Percentiles rank a stretch among this genome's conserved stretches.
These are phyloP conservation scores for Blastocladiella emersonii DNA, from an alignment of 371 early-diverging fungal species.

Conservation along the genomic window DNA sequence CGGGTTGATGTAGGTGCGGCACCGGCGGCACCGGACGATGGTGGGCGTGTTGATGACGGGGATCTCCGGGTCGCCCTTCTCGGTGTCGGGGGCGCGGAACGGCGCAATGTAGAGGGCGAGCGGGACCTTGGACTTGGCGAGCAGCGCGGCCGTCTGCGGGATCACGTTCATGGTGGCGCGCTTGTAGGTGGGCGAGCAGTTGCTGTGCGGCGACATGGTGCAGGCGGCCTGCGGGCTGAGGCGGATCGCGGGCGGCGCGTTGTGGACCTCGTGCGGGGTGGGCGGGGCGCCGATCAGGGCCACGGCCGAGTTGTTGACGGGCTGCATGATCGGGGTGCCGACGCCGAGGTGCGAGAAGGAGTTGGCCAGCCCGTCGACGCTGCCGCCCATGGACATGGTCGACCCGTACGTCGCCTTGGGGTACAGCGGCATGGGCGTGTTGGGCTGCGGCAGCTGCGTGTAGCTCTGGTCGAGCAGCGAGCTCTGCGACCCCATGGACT, in stretches of 20 bases:
- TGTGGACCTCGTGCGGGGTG: not conserved
- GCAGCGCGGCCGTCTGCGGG: conserved; percentile 60
- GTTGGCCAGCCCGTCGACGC: not conserved
- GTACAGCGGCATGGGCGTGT: conserved; percentile 3
- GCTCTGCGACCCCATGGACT: not conserved
- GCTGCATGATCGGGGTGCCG: not conserved
- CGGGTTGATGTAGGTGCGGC: conserved; percentile 92
- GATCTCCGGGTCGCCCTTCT: conserved; percentile 47
- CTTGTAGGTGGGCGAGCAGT: conserved; percentile 63
- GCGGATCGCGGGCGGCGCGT: not conserved
- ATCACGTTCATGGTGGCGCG: conserved; percentile 79
- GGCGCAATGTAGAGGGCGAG: conserved; percentile 81
- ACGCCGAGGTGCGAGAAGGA: not conserved
- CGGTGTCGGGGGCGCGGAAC: conserved; percentile 30
- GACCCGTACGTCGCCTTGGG: conserved; percentile 2
- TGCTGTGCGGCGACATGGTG: conserved; percentile 48
- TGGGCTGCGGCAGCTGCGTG: not conserved
- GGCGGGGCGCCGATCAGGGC: not conserved
- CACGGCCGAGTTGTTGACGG: not conserved
- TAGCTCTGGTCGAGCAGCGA: not conserved
- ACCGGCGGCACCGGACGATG: conserved; percentile 87
- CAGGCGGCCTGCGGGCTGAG: conserved; percentile 33
- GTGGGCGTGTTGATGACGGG: conserved; percentile 65
- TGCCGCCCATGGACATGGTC: not conserved
- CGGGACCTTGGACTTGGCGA: conserved; percentile 73